phyloP scores from a whole-genome alignment of 2,329 filamentous ascomycete species.

The Botryosphaeria dothidea region DNA sequence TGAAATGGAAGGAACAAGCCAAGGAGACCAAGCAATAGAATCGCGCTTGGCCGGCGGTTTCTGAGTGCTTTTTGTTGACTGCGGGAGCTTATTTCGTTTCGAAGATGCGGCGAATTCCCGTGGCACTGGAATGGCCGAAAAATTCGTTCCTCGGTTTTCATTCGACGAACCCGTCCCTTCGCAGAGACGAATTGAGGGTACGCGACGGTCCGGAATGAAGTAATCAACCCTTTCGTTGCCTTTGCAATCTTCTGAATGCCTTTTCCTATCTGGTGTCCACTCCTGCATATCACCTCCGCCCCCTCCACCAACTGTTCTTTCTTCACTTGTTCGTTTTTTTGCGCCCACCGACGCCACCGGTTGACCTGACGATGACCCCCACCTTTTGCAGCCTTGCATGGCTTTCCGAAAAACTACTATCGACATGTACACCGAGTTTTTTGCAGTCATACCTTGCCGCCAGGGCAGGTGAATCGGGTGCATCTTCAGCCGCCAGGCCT shows the following conservation, averaged over 20 bases:
- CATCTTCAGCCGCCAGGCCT: not conserved
- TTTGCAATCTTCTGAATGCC: too few species aligned
- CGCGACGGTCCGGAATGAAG: not conserved
- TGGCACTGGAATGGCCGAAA: not conserved
- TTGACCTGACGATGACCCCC: not conserved
- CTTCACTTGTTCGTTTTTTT: too few species aligned
- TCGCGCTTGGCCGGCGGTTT: not conserved
- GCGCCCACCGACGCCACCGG: too few species aligned
- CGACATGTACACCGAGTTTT: not conserved
- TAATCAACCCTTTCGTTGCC: too few species aligned
- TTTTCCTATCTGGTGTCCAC: too few species aligned
- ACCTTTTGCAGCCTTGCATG: not conserved
- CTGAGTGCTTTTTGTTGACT: not conserved
- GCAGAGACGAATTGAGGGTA: not conserved
- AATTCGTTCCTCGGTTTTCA: not conserved
- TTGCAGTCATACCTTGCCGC: not conserved
- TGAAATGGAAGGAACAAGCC: not conserved
- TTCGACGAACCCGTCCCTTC: not conserved
- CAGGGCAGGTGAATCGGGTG: not conserved
- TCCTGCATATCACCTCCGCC: too few species aligned
- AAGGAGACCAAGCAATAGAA: not conserved
- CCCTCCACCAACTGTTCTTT: too few species aligned
- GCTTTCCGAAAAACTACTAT: not conserved
- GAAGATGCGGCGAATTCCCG: not conserved
- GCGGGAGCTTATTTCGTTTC: not conserved